Evolutionary conservation across 192 early-diverging fungal genomes (phyloP), one percentile per base, ranked within the genome.

Genomic region (Coemansia sp.): DNA sequence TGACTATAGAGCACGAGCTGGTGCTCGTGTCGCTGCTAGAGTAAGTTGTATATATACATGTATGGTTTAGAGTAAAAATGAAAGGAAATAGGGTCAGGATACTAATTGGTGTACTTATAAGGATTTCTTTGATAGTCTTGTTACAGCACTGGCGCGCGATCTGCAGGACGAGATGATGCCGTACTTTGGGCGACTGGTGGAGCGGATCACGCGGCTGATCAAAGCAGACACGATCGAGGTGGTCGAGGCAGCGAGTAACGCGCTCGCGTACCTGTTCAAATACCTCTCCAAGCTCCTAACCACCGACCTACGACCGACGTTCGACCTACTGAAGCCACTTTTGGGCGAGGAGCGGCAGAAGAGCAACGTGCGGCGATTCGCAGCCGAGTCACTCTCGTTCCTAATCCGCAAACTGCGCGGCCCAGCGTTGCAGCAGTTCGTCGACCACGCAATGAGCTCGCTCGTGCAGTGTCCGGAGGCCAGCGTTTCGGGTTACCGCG

Each of bases 251-350:
- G 82, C 90, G 8, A 94, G 94, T 69, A 92, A 93, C 53, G 84
- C 90, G 34, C 83, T 98, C 56, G 90, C 94, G 12, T 90, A 88
- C 47, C 78, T 96, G 38, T 96, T 94, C 85, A 98, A 98, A 67
- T 90, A 90, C 52, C 81, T 96, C 34, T 84, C 85, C 9, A 85
- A 82, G 47, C 65, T 84, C 55, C 82, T 98, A 21, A 44, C 82
- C 12, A 64, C 59, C 24, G 87, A 96, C 59, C 59, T 96, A 14
- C 69, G 83, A 10, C 78, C 84, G 14, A 91, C 91, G 33, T 95
- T 91, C 59, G 74, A 84, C 78, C 80, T 93, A n/a, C 59, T 97
- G 14, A 61, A 84, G 15, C 88, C 87, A 3, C 69, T 91, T 15
- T 80, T 99, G 11, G 83, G 87, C 48, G 80, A 86, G 53, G 75